phyloP scores from a whole-genome alignment of 2,329 filamentous ascomycete genomes.

The Ilyonectria sp. region DNA sequence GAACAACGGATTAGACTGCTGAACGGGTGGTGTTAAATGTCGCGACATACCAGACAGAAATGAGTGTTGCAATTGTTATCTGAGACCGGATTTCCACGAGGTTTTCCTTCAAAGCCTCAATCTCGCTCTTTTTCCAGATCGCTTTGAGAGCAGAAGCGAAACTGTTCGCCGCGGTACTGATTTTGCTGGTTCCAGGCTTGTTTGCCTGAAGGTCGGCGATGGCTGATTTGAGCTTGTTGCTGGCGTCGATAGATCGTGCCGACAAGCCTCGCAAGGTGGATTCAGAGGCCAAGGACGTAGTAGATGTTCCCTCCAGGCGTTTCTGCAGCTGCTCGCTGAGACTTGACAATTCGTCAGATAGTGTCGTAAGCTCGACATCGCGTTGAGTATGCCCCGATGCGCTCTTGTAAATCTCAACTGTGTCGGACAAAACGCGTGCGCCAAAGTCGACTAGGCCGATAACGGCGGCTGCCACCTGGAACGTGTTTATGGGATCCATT shows the following conservation, averaged over 20 bases:
- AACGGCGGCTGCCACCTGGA: background rate
- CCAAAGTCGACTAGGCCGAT: constrained; percentile 16
- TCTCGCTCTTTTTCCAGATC: background rate
- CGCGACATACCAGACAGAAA: background rate
- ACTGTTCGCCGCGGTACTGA: constrained; percentile 7
- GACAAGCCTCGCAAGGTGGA: background rate
- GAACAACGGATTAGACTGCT: background rate
- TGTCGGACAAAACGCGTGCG: background rate
- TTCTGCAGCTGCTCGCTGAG: background rate
- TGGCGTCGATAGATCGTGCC: background rate
- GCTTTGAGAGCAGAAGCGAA: background rate
- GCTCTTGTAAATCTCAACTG: constrained; percentile 3
- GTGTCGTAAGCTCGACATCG: constrained; percentile 1
- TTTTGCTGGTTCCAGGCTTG: background rate
- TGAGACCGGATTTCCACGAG: background rate
- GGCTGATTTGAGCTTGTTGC: background rate
- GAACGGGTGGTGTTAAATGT: background rate
- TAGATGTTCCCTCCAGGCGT: background rate
- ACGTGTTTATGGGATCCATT: constrained; percentile 9
- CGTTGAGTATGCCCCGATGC: background rate
- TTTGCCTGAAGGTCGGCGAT: background rate
- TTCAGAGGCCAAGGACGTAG: background rate
- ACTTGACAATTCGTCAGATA: background rate
- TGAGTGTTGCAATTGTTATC: background rate
- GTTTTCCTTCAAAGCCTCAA: background rate